Percentiles rank a stretch among this genome's conserved stretches.
Evolutionary conservation across 768 basidiomycete genomes (phyloP).

Genomic region (Amanita brunnescens): DNA sequence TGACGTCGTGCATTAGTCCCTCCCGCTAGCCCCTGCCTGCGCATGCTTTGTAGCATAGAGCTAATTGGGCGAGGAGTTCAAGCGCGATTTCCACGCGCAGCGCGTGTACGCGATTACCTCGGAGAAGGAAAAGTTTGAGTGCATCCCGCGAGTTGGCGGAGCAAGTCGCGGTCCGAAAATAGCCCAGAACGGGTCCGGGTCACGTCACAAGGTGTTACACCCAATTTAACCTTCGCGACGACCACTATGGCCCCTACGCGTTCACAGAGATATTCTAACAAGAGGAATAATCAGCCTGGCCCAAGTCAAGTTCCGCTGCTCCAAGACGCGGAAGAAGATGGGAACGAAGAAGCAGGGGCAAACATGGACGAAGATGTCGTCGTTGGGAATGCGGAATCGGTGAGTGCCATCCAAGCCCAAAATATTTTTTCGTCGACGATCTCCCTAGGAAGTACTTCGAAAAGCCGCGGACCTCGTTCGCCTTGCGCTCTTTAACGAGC

Average conservation of each 20-base stretch:
- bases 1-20: too few relatives aligned
- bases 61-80: too few relatives aligned
- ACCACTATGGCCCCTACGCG: conserved; percentile 2
- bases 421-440: not conserved
- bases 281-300: not conserved
- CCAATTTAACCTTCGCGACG: not conserved
- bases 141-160: too few relatives aligned
- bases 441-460: conserved; percentile 42
- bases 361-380: not conserved
- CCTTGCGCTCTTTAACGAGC: conserved; percentile 65
- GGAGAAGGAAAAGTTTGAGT: not conserved
- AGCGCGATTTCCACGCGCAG: too few relatives aligned
- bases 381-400: not conserved
- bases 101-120: too few relatives aligned
- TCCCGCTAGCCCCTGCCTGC: too few relatives aligned
- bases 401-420: not conserved
- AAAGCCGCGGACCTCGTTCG: conserved; percentile 61
- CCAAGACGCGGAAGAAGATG: conserved; percentile 2
- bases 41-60: too few relatives aligned
- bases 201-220: not conserved
- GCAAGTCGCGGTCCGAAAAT: too few relatives aligned
- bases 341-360: not conserved
- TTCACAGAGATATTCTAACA: conserved; percentile 4
- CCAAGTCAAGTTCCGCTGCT: conserved; percentile 4
- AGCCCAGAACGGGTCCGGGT: too few relatives aligned